Percentiles rank a stretch among this genome's conserved stretches.
These are phyloP conservation scores for Polytrichum formosum DNA, from an alignment of 225 moss, liverwort and hornwort species.

Conservation along the genomic window DNA sequence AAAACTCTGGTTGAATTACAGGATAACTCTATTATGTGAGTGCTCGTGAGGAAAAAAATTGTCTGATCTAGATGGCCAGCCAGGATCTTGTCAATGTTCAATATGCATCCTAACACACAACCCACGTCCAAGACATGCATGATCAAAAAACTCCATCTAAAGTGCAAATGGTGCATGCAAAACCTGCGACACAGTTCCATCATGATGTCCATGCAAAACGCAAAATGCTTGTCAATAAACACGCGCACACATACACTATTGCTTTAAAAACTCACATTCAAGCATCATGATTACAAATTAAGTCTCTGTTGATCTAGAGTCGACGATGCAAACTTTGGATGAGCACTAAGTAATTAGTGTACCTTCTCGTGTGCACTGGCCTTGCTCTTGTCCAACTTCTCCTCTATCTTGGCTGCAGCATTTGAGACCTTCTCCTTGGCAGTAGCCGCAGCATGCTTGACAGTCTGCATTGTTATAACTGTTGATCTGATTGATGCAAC, in stretches of 20 bases:
- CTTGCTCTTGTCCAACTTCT: conserved; percentile 34
- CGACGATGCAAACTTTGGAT: not conserved
- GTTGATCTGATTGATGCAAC: not conserved
- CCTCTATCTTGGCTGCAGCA: conserved; percentile 24
- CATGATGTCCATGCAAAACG: too few relatives aligned
- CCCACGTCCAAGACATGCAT: too few relatives aligned
- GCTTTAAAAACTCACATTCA: too few relatives aligned
- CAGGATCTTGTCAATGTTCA: too few relatives aligned
- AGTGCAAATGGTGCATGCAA: too few relatives aligned
- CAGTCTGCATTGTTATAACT: conserved; percentile 8
- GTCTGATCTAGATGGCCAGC: too few relatives aligned
- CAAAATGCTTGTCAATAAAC: not conserved
- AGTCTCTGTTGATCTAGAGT: not conserved
- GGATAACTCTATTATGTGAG: too few relatives aligned
- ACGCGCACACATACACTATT: not conserved
- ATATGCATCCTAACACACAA: too few relatives aligned
- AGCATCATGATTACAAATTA: not conserved
- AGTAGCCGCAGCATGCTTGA: conserved; percentile 29
- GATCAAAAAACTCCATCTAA: too few relatives aligned
- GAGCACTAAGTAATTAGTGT: not conserved
- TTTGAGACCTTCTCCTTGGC: conserved; percentile 49
- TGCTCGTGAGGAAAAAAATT: too few relatives aligned
- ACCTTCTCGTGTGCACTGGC: conserved; percentile 40
- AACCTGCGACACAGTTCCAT: too few relatives aligned
- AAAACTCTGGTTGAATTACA: too few relatives aligned